Conservation (phyloP, 495 filamentous ascomycete genomes). For the Neurospora tetraspora region DNA sequence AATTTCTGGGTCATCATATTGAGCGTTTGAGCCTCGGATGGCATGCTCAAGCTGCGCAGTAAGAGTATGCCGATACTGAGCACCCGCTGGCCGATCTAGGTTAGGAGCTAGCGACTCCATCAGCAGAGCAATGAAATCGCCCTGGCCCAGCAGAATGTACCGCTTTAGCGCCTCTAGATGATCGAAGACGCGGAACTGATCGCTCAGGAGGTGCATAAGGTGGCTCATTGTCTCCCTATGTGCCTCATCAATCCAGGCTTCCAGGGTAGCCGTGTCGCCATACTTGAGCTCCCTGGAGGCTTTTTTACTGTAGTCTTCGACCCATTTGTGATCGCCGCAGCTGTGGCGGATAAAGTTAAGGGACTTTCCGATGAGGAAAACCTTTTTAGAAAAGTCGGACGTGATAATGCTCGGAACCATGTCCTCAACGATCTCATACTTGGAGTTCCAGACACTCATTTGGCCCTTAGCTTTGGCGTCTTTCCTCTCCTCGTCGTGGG, state of each 20-base stretch:
- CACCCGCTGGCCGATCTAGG: conserved; percentile 88
- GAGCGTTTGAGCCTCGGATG: conserved; percentile 92
- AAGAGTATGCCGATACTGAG: conserved; percentile 88
- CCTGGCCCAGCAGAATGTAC: conserved; percentile 88
- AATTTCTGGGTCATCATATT: conserved; percentile 90
- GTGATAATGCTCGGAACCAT: conserved; percentile 93
- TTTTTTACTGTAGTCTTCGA: conserved; percentile 89
- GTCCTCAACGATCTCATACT: conserved; percentile 74
- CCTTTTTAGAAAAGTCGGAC: conserved; percentile 83
- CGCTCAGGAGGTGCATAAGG: conserved; percentile 86
- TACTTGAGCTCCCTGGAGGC: conserved; percentile 88
- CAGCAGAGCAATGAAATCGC: conserved; percentile 93
- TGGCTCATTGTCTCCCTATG: conserved; percentile 97
- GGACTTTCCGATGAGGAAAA: conserved; percentile 95
- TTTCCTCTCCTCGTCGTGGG: conserved; percentile 31
- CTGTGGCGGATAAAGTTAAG: conserved; percentile 96
- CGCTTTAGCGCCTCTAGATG: conserved; percentile 89
- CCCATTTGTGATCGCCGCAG: conserved; percentile 90
- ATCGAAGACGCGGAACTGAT: conserved; percentile 87
- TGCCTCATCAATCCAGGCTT: conserved; percentile 89
- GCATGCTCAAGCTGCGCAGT: conserved; percentile 97
- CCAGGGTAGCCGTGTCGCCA: conserved; percentile 85
- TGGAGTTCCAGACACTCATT: conserved; percentile 94
- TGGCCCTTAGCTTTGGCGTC: conserved; percentile 54
- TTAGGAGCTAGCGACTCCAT: conserved; percentile 94